These are phyloP conservation scores for Umbelopsis sp. DNA, from an alignment of 192 early-diverging fungal species.

Conservation along the genomic window DNA sequence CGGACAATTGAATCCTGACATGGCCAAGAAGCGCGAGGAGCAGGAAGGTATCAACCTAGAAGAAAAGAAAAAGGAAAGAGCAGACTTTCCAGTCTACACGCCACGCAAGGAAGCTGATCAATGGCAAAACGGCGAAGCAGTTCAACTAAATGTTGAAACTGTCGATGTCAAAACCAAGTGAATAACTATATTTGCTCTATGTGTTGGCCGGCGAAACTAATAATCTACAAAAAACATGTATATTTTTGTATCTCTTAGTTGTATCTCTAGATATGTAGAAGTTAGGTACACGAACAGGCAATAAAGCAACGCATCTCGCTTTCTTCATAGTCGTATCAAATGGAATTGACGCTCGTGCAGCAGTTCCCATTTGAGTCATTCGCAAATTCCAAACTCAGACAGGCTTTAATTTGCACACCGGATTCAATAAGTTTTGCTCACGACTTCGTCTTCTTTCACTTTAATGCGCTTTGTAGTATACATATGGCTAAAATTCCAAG, in stretches of 20 bases:
- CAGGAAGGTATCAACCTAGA: not conserved
- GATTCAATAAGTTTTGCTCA: too few species aligned
- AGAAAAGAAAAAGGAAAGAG: not conserved
- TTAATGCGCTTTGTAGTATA: too few species aligned
- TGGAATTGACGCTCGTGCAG: too few species aligned
- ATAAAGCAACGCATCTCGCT: too few species aligned
- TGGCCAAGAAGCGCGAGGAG: not conserved
- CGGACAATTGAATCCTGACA: slow-evolving; percentile 39
- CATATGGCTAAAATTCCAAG: too few species aligned
- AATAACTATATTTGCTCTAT: not conserved
- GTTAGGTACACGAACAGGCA: too few species aligned
- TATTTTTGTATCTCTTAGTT: not conserved
- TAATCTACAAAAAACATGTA: not conserved
- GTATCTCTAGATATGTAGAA: too few species aligned
- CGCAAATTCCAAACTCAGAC: too few species aligned
- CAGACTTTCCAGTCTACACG: not conserved
- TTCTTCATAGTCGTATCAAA: too few species aligned
- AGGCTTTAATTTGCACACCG: too few species aligned
- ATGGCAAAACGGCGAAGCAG: not conserved
- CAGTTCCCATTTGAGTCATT: too few species aligned
- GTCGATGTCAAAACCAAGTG: not conserved
- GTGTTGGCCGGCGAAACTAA: not conserved
- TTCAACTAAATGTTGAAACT: not conserved
- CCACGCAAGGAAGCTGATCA: not conserved
- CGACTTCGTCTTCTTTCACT: too few species aligned